Percentiles rank a stretch among this genome's conserved stretches.
Evolutionary conservation across 768 basidiomycete genomes (phyloP).

Genomic region (Zangia roseola): DNA sequence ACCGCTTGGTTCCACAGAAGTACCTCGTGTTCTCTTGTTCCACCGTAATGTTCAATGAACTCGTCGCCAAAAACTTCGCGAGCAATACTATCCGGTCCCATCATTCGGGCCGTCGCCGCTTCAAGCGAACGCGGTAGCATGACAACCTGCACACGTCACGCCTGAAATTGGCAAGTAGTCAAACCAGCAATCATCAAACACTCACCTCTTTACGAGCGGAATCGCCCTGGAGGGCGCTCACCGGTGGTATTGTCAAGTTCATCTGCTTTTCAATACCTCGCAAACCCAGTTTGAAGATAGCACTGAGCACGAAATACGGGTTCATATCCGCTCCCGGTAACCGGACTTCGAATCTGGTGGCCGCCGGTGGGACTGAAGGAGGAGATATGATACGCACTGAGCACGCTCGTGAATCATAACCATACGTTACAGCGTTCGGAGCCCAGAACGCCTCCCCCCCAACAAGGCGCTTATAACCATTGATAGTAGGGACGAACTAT

Average conservation of each 20-base stretch:
- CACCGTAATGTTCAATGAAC: slow-evolving; percentile 94
- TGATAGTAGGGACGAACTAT: slow-evolving; percentile 85
- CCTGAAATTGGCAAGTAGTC: background rate
- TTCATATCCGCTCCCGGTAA: slow-evolving; percentile 98
- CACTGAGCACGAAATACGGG: slow-evolving; percentile 84
- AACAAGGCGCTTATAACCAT: slow-evolving; percentile 95
- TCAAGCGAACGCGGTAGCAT: slow-evolving; percentile 81
- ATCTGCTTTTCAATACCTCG: slow-evolving; percentile 83
- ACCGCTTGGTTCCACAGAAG: slow-evolving; percentile 85
- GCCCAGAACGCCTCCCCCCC: slow-evolving; percentile 96
- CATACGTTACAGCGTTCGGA: slow-evolving; percentile 89
- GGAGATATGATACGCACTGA: slow-evolving; percentile 92
- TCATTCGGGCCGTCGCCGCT: slow-evolving; percentile 78
- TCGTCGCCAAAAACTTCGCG: slow-evolving; percentile 84
- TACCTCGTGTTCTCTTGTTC: slow-evolving; percentile 92
- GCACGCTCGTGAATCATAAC: slow-evolving; percentile 92
- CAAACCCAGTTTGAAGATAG: slow-evolving; percentile 84
- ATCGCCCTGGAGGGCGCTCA: slow-evolving; percentile 35
- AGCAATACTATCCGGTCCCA: slow-evolving; percentile 73
- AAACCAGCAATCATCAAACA: slow-evolving; percentile 29
- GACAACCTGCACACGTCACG: slow-evolving; percentile 45
- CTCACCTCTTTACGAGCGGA: slow-evolving; percentile 60
- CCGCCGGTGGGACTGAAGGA: slow-evolving; percentile 75
- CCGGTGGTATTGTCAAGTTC: slow-evolving; percentile 66
- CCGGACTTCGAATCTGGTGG: slow-evolving; percentile 90